Evolutionary conservation across 2,329 filamentous ascomycete species (phyloP), one percentile per base, ranked within the genome.

Genomic region (Dothistroma pini): DNA sequence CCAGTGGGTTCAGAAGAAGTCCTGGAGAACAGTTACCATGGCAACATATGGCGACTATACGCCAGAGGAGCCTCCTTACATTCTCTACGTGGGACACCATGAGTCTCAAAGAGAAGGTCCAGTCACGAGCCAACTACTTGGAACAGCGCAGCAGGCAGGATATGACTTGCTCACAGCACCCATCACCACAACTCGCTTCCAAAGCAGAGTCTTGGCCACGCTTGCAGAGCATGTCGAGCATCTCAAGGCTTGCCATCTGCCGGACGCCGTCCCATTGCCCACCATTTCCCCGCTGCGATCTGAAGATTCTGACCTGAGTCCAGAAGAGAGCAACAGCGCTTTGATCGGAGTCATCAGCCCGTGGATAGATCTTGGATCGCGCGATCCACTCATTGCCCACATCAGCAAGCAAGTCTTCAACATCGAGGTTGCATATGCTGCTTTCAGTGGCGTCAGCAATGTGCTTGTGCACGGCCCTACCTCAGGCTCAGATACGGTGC

Each of bases 371-470:
- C 79, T 97, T 12, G 89, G 88, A 69, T 96, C 93, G 2, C 78
- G 86, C 1, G 89, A 97, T 74, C 90, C 92, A 7, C 76, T 93
- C 64, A 87, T 97, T 64, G 87, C 91, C 8, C 90, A 90, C 74
- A 83, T 97, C 61, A 97, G 93, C 38, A 86, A 90, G 50, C 93
- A 97, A 77, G 89, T 96, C 7, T 81, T 99, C 65, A 92, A 92
- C 73, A 83, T 96, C 44, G 95, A 99, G 74, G 84, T 97, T 53
- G 90, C 91, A 54, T 99, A 97, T 77, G 95, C 96, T 65, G 93
- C 91, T 64, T 99, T 97, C 77, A 97, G 92, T 71, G 96, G 96
- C 38, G 84, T 95, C 53, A 86, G 87, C 59, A 96, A 89, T 75
- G 82, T 97, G 61, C 80, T 97, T 55, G 81, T 99, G 32, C 87